Evolutionary conservation across 108 stramenopile species (phyloP).

Genomic region (Asterionellopsis glacialis): DNA sequence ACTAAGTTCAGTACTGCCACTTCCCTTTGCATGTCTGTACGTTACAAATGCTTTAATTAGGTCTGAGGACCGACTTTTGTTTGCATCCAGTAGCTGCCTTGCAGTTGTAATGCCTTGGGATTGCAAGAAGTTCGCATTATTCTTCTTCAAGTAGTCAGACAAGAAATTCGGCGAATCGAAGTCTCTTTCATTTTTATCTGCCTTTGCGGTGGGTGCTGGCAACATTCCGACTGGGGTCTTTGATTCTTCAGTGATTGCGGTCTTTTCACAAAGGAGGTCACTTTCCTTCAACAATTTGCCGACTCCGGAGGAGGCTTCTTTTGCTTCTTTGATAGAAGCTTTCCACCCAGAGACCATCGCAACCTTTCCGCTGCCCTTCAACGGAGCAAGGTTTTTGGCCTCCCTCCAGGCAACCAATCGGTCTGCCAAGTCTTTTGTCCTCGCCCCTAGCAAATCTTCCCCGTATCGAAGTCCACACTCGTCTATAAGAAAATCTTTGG

Average conservation of each 20-base stretch:
- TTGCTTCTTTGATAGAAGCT: conserved; percentile 31
- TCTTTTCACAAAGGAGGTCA: conserved; percentile 13
- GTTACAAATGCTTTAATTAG: too few relatives aligned
- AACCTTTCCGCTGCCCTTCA: conserved; percentile 49
- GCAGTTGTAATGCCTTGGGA: neutral
- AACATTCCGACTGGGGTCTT: neutral
- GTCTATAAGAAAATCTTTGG: conserved; percentile 35
- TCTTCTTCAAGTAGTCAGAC: neutral
- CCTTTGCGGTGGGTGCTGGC: neutral
- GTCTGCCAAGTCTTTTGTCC: conserved; percentile 33
- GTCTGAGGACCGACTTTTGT: too few relatives aligned
- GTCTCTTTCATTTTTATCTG: neutral
- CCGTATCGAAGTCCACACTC: conserved; percentile 13
- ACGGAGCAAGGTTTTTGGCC: conserved; percentile 13
- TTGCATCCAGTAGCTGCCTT: neutral
- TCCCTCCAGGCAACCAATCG: conserved; percentile 26
- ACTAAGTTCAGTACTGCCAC: too few relatives aligned
- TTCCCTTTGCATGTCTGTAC: too few relatives aligned
- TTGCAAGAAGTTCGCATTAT: neutral
- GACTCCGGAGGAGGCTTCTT: conserved; percentile 10
- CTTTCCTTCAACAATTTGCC: conserved; percentile 17
- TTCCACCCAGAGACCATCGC: conserved; percentile 56
- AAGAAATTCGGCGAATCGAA: neutral
- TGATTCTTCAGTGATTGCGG: conserved; percentile 7
- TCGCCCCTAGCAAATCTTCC: conserved; percentile 21